Base-by-base conservation (phyloP, 2,329 filamentous ascomycete species). In the Apiospora malaysiana region DNA sequence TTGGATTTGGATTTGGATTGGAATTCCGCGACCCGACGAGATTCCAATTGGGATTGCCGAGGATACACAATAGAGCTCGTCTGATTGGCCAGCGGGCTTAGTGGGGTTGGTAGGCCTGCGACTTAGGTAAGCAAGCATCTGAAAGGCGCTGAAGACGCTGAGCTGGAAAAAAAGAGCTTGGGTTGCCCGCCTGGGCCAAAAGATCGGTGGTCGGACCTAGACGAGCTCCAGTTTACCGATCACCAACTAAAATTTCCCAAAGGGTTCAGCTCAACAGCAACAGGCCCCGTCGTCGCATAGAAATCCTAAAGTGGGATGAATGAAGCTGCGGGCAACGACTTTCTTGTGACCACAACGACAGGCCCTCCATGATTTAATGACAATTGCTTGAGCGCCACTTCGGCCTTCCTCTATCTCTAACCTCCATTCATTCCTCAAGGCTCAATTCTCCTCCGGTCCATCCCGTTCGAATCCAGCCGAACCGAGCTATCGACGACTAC, bases 21-120 rank as follows among this genome's bases (percentile, higher is more conserved):
- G 25, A 27, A 49, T 59, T 59, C 56, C 56, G 56, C 56, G 56
- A 63, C 56, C 56, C 43, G 66, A 68, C 43, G 66, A 68, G 66
- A 68, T 46, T 37, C 23, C 66, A 47, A 47, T 68, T 68, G 66
- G 65, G 43, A 68, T 68, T 68, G 66, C 66, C 66, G 66, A 68
- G 66, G 66, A 68, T 68, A 68, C 66, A 37, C 14, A 68, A 68
- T 68, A 47, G 16, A 23, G 2, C 43, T 6, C 25, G 25, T 37
- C 25, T 68, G 66, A 68, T 68, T 68, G 66, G 66, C 4, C 14
- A 7, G 43, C 7, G 10, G 21, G 2, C 14, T 63, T 63, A 12
- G 4, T 40, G 56, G 56, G 18, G 56, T 2, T n/a, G 32, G 32
- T 32, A 6, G 3, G 51, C 25, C 49, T 27, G 23, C 16, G 23